A percentile compares a stretch with the other conserved stretches of the same genome.
phyloP scores from a whole-genome alignment of 257 asterid species.

The Euphrasia confusa region DNA sequence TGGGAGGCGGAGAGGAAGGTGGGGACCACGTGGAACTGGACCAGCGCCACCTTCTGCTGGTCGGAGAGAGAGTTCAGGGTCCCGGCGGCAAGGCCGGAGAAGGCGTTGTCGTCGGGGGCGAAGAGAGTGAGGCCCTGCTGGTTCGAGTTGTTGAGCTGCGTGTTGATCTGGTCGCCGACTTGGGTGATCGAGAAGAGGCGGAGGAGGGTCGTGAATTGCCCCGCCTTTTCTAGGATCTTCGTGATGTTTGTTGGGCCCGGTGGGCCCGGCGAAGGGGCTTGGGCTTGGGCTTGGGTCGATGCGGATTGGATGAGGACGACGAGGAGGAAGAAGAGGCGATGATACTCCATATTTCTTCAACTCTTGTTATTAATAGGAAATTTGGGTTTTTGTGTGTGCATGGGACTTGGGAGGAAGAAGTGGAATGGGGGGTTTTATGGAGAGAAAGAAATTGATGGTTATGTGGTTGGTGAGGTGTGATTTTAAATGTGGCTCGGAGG shows the following conservation, averaged over 20 bases:
- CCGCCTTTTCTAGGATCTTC: conserved; percentile 81
- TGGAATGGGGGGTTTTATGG: not conserved
- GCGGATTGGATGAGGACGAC: conserved; percentile 31
- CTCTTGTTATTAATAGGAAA: too few relatives aligned
- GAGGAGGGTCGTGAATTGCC: conserved; percentile 70
- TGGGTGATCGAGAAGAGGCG: conserved; percentile 59
- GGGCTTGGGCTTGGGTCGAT: conserved; percentile 46
- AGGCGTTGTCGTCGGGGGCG: conserved; percentile 77
- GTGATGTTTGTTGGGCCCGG: conserved; percentile 81
- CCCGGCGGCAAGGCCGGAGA: conserved; percentile 56
- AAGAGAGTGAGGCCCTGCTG: conserved; percentile 64
- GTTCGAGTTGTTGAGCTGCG: conserved; percentile 75
- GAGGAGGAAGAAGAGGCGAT: conserved; percentile 22
- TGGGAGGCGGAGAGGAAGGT: conserved; percentile 48
- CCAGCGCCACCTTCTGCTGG: conserved; percentile 58
- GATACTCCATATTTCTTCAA: conserved; percentile 30
- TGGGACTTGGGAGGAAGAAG: not conserved
- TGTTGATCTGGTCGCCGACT: conserved; percentile 63
- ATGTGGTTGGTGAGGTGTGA: conserved; percentile 4
- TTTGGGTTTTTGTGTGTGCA: not conserved
- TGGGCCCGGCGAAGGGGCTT: conserved; percentile 57
- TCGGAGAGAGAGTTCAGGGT: conserved; percentile 65
- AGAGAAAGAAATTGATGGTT: not conserved
- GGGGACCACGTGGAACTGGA: conserved; percentile 73
- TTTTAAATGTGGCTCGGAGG: not conserved